Percentiles rank a stretch among this genome's conserved stretches.
Conservation (phyloP, 495 filamentous ascomycete species). For the Friedmanniomyces simplex region DNA sequence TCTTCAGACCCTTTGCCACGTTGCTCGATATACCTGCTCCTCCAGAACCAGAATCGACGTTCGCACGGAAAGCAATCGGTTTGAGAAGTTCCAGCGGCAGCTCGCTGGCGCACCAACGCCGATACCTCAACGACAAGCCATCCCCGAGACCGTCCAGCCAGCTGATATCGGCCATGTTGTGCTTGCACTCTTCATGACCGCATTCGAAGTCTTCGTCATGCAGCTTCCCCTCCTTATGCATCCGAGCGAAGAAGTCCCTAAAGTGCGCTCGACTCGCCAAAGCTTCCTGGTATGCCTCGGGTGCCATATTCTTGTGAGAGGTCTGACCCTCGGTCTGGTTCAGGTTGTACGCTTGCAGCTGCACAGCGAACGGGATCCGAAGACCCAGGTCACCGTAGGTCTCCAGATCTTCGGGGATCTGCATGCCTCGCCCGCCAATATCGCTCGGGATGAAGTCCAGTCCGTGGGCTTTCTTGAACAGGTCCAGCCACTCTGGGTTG, state of each 20-base stretch:
- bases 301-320: background rate
- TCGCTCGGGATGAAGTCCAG: conserved; percentile 14
- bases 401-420: conserved; percentile 21
- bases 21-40: background rate
- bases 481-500: conserved; percentile 33
- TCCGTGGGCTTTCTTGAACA: conserved; percentile 32
- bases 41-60: background rate
- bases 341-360: conserved; percentile 16
- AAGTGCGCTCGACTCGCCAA: background rate
- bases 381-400: conserved; percentile 19
- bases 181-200: conserved; percentile 4
- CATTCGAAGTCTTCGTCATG: conserved; percentile 5
- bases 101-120: background rate
- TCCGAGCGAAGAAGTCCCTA: background rate
- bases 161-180: conserved; percentile 3
- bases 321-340: background rate
- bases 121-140: background rate
- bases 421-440: conserved; percentile 3
- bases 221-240: conserved; percentile 1
- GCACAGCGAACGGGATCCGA: conserved; percentile 23
- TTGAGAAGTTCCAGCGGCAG: conserved; percentile 1
- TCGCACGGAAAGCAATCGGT: background rate
- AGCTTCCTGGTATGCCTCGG: background rate
- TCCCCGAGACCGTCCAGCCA: background rate
- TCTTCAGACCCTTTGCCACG: background rate